phyloP scores from a whole-genome alignment of 1,284 basidiomycete genomes.

The Nidula niveotomentosa region DNA sequence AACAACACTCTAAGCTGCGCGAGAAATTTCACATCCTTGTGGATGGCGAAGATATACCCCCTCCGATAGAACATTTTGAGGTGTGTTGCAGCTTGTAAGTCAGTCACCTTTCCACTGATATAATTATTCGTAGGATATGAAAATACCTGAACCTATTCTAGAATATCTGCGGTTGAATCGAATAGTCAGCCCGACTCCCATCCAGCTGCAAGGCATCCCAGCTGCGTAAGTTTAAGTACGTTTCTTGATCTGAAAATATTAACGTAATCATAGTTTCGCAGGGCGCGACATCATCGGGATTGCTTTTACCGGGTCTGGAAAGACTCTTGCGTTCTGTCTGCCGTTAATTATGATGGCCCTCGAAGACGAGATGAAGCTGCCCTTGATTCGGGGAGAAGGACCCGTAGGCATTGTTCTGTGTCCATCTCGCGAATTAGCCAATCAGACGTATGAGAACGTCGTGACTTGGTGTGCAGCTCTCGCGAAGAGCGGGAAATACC shows the following conservation, averaged over 20 bases:
- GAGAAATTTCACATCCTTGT: conserved; percentile 92
- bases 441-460: conserved; percentile 96
- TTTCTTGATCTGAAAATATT: conserved; percentile 5
- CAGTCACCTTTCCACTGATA: neutral
- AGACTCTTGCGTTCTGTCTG: conserved; percentile 89
- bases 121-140: conserved; percentile 80
- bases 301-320: conserved; percentile 91
- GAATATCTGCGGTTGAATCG: conserved; percentile 83
- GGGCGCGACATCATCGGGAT: conserved; percentile 97
- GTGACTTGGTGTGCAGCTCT: conserved; percentile 84
- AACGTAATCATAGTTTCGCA: conserved; percentile 60
- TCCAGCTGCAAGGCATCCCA: conserved; percentile 96
- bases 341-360: conserved; percentile 95
- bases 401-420: conserved; percentile 95
- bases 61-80: conserved; percentile 89
- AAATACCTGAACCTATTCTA: conserved; percentile 86
- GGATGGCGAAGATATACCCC: conserved; percentile 92
- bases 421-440: conserved; percentile 91
- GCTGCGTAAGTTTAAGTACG: conserved; percentile 68
- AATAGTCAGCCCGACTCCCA: conserved; percentile 90
- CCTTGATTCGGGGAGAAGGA: conserved; percentile 92
- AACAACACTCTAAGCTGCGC: conserved; percentile 75
- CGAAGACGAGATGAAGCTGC: conserved; percentile 90
- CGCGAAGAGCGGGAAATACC: conserved; percentile 79
- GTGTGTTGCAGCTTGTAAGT: conserved; percentile 38